These are phyloP conservation scores for Hirschioporus abietinus DNA, from an alignment of 768 basidiomycete species.

Conservation along the genomic window DNA sequence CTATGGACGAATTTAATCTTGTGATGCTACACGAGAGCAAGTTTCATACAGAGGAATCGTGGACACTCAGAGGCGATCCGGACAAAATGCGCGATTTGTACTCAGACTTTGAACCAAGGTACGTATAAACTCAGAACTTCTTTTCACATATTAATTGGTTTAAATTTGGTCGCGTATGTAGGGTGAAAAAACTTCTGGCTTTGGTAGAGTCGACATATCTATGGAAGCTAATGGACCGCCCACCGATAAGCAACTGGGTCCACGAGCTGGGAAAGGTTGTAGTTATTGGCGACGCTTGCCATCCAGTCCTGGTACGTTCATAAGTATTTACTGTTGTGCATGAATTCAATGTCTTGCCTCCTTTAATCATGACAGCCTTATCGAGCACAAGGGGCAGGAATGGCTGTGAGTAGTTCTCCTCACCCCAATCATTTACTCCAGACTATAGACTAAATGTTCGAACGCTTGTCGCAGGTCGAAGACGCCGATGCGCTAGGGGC, in stretches of 20 bases:
- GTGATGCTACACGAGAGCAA: slow-evolving; percentile 14
- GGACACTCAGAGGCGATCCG: slow-evolving; percentile 19
- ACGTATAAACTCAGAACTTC: neutral
- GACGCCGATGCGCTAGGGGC: slow-evolving; percentile 25
- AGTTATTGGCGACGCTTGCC: slow-evolving; percentile 5
- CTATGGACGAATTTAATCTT: slow-evolving; percentile 16
- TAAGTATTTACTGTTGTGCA: neutral
- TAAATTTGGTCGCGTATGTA: neutral
- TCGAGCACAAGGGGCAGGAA: slow-evolving; percentile 25
- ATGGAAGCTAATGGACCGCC: slow-evolving; percentile 1
- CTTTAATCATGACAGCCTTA: slow-evolving; percentile 15
- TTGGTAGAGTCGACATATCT: neutral
- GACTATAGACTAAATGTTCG: neutral
- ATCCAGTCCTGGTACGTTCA: slow-evolving; percentile 4
- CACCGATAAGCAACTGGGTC: slow-evolving; percentile 2
- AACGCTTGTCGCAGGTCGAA: slow-evolving; percentile 14
- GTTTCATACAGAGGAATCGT: slow-evolving; percentile 14
- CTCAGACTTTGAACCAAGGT: slow-evolving; percentile 23
- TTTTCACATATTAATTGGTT: neutral
- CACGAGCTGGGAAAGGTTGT: slow-evolving; percentile 6
- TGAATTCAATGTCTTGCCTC: neutral
- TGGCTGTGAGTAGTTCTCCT: slow-evolving; percentile 14
- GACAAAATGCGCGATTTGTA: slow-evolving; percentile 23
- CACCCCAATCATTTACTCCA: too few species aligned
- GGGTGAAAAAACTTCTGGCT: neutral